Conservation (phyloP, 1,284 basidiomycete species). For the Exobasidium rhododendri region DNA sequence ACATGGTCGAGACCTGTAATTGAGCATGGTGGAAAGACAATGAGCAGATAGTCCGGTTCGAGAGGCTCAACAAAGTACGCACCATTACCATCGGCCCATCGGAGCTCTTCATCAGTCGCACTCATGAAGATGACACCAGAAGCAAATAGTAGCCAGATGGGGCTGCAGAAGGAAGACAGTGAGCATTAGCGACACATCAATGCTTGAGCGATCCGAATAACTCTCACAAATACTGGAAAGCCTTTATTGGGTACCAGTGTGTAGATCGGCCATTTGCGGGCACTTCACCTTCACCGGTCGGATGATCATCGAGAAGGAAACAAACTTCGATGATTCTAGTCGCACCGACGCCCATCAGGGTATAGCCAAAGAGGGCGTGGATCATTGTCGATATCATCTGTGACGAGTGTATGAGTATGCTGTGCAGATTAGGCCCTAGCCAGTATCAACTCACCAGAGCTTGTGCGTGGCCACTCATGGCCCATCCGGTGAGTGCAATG, state of each 20-base stretch:
- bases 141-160: constrained; percentile 43
- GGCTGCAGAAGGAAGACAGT: constrained; percentile 3
- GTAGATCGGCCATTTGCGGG: not conserved
- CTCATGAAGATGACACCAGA: constrained; percentile 52
- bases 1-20: constrained; percentile 45
- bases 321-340: constrained; percentile 81
- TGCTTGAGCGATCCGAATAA: not conserved
- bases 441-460: constrained; percentile 73
- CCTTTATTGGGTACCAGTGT: constrained; percentile 32
- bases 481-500: constrained; percentile 72
- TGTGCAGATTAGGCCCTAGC: too few relatives aligned
- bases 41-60: too few relatives aligned
- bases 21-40: too few relatives aligned
- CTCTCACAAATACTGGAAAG: constrained; percentile 41
- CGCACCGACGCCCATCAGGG: constrained; percentile 79
- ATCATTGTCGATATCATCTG: constrained; percentile 61
- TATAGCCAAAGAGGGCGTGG: constrained; percentile 77
- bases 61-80: not conserved
- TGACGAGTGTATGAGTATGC: not conserved
- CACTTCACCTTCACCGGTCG: constrained; percentile 28
- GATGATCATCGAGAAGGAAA: constrained; percentile 62
- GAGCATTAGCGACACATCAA: not conserved
- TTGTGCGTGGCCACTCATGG: constrained; percentile 87
- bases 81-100: constrained; percentile 39
- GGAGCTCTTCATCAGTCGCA: constrained; percentile 53